These are phyloP conservation scores for Teunomyces pallodes DNA, from an alignment of 805 yeast species.

Conservation along the genomic window DNA sequence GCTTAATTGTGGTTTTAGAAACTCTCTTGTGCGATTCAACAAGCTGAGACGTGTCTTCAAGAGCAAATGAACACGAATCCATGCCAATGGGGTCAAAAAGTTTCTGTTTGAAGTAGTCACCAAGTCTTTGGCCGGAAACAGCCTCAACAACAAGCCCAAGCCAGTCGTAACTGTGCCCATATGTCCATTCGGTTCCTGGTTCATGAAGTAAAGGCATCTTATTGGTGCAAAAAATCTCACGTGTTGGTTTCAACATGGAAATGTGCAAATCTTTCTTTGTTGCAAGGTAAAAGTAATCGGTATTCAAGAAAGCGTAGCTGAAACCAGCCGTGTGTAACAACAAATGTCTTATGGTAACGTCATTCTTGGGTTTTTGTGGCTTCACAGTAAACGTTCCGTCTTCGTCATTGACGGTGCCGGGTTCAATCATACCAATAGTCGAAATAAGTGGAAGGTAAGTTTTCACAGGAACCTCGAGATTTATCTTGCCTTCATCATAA, in stretches of 20 bases:
- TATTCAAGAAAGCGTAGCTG: constrained; percentile 16
- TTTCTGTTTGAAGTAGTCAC: constrained; percentile 27
- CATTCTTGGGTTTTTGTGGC: constrained; percentile 21
- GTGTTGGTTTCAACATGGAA: constrained; percentile 10
- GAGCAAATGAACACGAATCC: constrained; percentile 15
- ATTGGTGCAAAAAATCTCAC: constrained; percentile 10
- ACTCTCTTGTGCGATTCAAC: background rate
- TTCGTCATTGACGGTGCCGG: constrained; percentile 20
- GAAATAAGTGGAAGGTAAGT: constrained; percentile 33
- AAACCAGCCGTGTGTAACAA: constrained; percentile 30
- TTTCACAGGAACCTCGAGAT: constrained; percentile 33
- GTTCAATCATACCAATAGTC: constrained; percentile 23
- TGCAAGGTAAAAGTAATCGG: constrained; percentile 11
- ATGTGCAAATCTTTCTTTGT: constrained; percentile 7
- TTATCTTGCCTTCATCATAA: constrained; percentile 29
- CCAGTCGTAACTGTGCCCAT: constrained; percentile 41
- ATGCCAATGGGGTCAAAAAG: constrained; percentile 37
- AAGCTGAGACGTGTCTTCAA: constrained; percentile 1
- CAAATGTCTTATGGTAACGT: constrained; percentile 28
- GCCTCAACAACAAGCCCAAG: constrained; percentile 35
- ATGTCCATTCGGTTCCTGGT: constrained; percentile 38
- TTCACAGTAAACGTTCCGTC: constrained; percentile 23
- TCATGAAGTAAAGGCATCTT: constrained; percentile 23
- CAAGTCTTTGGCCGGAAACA: constrained; percentile 30
- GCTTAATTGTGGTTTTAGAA: background rate